These are phyloP conservation scores for Hypholoma fasciculare DNA, from an alignment of 768 basidiomycete genomes.

Conservation along the genomic window DNA sequence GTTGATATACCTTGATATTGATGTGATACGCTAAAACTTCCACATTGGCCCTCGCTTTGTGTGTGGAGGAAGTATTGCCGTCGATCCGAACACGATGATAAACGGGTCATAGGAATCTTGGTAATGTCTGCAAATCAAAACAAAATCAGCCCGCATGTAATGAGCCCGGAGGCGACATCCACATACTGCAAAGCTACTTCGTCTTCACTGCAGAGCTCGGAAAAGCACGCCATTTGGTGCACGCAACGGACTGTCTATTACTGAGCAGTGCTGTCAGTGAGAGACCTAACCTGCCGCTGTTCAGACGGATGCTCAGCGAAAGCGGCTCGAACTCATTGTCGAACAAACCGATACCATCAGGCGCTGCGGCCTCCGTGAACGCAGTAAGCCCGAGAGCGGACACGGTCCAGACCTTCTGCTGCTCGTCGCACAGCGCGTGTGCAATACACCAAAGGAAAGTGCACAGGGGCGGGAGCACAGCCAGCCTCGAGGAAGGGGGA, in stretches of 20 bases:
- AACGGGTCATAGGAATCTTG: slow-evolving; percentile 89
- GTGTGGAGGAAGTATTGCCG: slow-evolving; percentile 81
- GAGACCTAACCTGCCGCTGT: slow-evolving; percentile 95
- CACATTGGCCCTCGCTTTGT: slow-evolving; percentile 98
- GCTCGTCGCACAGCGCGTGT: slow-evolving; percentile 89
- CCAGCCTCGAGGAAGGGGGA: slow-evolving; percentile 62
- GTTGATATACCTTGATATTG: slow-evolving; percentile 71
- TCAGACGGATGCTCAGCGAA: slow-evolving; percentile 92
- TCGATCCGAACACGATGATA: slow-evolving; percentile 86
- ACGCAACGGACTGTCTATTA: slow-evolving; percentile 97
- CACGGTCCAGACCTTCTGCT: slow-evolving; percentile 97
- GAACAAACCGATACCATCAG: slow-evolving; percentile 99
- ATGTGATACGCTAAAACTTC: slow-evolving; percentile 95
- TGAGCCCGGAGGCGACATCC: neutral
- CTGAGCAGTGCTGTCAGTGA: too few relatives aligned
- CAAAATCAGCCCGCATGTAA: neutral
- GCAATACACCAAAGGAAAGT: slow-evolving; percentile 97
- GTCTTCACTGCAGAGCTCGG: slow-evolving; percentile 91
- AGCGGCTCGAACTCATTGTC: slow-evolving; percentile 95
- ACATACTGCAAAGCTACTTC: slow-evolving; percentile 88
- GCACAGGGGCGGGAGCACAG: slow-evolving; percentile 93
- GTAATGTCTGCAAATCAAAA: slow-evolving; percentile 67
- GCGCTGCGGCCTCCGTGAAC: slow-evolving; percentile 94
- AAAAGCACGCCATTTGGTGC: slow-evolving; percentile 96
- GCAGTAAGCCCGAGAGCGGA: slow-evolving; percentile 93